Evolutionary conservation across 2,329 filamentous ascomycete species (phyloP).

Genomic region (Leptographium wingfieldii): DNA sequence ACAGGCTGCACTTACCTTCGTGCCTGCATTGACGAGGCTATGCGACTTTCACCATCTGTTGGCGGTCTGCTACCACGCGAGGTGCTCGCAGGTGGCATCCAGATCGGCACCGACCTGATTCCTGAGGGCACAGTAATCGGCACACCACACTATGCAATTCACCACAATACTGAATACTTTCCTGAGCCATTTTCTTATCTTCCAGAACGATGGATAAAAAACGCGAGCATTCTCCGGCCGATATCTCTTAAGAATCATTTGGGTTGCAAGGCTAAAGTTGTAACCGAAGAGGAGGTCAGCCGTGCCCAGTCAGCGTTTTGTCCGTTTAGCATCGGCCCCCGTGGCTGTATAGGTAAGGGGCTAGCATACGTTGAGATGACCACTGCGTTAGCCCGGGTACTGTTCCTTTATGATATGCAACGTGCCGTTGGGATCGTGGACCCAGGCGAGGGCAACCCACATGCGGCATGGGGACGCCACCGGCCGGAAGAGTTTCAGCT

Average conservation of each 20-base stretch:
- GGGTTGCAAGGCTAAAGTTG: conserved; percentile 12
- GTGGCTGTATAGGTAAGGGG: conserved; percentile 61
- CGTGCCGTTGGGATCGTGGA: conserved; percentile 34
- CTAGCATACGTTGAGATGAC: conserved; percentile 57
- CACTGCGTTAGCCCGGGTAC: conserved; percentile 45
- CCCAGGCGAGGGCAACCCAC: conserved; percentile 37
- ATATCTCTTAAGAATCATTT: not conserved
- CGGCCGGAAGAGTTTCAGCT: conserved; percentile 53
- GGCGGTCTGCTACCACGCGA: conserved; percentile 48
- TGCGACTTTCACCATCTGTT: conserved; percentile 50
- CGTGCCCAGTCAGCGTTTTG: conserved; percentile 57
- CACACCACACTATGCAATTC: conserved; percentile 54
- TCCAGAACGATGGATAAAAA: conserved; percentile 53
- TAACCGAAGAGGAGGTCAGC: conserved; percentile 37
- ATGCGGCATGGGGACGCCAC: conserved; percentile 41
- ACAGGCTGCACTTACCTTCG: conserved; percentile 44
- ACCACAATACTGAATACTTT: conserved; percentile 53
- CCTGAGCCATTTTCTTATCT: conserved; percentile 43
- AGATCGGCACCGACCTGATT: conserved; percentile 39
- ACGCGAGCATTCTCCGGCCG: conserved; percentile 19
- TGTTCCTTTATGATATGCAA: conserved; percentile 50
- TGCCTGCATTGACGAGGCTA: conserved; percentile 52
- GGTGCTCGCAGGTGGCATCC: conserved; percentile 41
- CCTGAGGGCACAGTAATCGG: conserved; percentile 50
- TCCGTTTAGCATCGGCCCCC: conserved; percentile 57